A percentile compares a stretch with the other conserved stretches of the same genome.
Conservation (phyloP, 805 yeast genomes). For the Maudiozyma turicensis region DNA sequence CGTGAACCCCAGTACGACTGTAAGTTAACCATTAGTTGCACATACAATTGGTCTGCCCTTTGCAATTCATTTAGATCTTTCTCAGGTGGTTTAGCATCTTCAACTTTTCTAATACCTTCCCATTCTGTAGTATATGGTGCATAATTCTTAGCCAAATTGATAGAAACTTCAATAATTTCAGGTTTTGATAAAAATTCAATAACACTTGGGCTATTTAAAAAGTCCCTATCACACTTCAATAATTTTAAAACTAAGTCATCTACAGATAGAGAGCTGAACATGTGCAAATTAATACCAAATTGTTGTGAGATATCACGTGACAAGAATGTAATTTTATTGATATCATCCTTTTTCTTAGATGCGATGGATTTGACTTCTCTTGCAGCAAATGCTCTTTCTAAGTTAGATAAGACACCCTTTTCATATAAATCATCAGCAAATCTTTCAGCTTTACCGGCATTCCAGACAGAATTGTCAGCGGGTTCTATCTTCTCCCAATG, state of each 20-base stretch:
- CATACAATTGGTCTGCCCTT: conserved; percentile 74
- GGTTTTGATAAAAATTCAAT: conserved; percentile 77
- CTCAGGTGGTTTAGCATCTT: conserved; percentile 39
- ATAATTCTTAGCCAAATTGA: conserved; percentile 57
- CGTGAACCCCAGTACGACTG: conserved; percentile 89
- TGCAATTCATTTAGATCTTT: conserved; percentile 71
- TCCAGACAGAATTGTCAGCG: conserved; percentile 83
- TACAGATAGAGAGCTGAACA: conserved; percentile 53
- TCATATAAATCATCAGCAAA: conserved; percentile 53
- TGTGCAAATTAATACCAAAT: conserved; percentile 86
- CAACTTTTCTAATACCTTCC: conserved; percentile 35
- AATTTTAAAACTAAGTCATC: conserved; percentile 61
- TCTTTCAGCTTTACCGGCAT: conserved; percentile 46
- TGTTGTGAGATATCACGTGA: conserved; percentile 87
- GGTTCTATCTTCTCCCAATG: conserved; percentile 94
- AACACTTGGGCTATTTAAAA: conserved; percentile 59
- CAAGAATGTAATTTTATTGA: conserved; percentile 54
- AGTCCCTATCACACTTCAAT: conserved; percentile 63
- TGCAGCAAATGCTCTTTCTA: conserved; percentile 82
- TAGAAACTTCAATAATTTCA: conserved; percentile 66
- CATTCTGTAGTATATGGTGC: conserved; percentile 76
- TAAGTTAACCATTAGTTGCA: conserved; percentile 75
- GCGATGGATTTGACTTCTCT: conserved; percentile 50
- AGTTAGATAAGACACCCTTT: conserved; percentile 73
- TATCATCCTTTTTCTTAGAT: conserved; percentile 37